Percentiles rank a stretch among this genome's conserved stretches.
phyloP scores from a whole-genome alignment of 2,329 filamentous ascomycete genomes.

The Eutypa lata region DNA sequence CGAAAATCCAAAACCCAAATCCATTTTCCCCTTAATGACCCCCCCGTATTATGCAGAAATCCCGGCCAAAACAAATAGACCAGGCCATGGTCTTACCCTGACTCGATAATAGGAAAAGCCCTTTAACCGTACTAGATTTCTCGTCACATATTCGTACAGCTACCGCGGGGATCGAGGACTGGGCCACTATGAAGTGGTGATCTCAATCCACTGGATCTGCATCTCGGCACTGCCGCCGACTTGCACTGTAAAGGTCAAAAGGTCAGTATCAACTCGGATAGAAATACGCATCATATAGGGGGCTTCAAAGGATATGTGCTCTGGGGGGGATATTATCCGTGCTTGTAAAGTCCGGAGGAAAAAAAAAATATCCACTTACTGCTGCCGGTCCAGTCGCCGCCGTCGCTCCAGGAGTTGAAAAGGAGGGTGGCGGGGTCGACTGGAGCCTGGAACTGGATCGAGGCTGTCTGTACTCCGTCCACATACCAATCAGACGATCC shows the following conservation, averaged over 20 bases:
- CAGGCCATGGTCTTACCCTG: too few relatives aligned
- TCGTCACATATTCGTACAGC: neutral
- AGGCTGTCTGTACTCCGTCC: constrained; percentile 40
- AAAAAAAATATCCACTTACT: constrained; percentile 14
- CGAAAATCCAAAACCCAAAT: too few relatives aligned
- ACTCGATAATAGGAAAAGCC: too few relatives aligned
- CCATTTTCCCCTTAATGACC: too few relatives aligned
- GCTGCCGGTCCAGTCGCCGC: constrained; percentile 47
- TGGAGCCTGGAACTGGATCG: constrained; percentile 47
- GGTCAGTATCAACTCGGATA: too few relatives aligned
- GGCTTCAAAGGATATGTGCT: too few relatives aligned
- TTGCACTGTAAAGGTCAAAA: constrained; percentile 7
- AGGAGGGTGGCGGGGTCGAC: constrained; percentile 42
- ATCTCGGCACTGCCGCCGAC: constrained; percentile 39
- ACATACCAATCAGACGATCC: constrained; percentile 47
- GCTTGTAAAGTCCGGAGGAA: too few relatives aligned
- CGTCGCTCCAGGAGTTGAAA: constrained; percentile 52
- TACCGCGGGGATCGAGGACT: neutral
- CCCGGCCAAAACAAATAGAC: too few relatives aligned
- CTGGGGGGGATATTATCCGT: too few relatives aligned
- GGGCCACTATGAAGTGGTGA: constrained; percentile 7
- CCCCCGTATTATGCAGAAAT: too few relatives aligned
- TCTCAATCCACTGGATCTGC: constrained; percentile 51
- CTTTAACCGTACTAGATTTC: too few relatives aligned
- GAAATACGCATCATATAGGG: too few relatives aligned